A percentile compares a stretch with the other conserved stretches of the same genome.
These are phyloP conservation scores for Fonsecaea erecta DNA, from an alignment of 2,329 filamentous ascomycete species.

Conservation along the genomic window DNA sequence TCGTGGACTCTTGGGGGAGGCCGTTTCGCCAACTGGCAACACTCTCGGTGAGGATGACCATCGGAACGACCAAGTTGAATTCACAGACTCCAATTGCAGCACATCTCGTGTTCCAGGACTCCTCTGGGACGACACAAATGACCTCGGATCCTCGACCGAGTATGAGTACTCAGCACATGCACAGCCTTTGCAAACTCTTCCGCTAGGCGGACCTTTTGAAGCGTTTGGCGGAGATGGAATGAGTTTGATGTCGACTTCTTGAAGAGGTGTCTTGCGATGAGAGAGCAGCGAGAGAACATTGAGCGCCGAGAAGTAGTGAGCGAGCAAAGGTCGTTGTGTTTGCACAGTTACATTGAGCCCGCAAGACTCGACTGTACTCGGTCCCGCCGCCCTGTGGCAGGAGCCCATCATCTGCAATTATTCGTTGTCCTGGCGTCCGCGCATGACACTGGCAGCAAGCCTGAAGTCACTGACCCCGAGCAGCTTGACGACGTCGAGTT, in stretches of 20 bases:
- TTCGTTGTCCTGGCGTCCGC: constrained; percentile 87
- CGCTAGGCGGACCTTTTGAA: neutral
- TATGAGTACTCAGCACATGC: neutral
- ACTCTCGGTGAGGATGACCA: neutral
- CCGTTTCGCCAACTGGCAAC: neutral
- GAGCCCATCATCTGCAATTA: constrained; percentile 96
- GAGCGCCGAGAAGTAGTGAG: too few relatives aligned
- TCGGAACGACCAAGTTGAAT: neutral
- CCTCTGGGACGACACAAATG: neutral
- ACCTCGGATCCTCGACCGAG: neutral
- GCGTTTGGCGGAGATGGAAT: neutral
- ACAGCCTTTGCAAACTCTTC: neutral
- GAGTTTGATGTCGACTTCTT: neutral
- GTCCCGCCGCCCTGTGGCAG: constrained; percentile 87
- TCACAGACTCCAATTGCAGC: neutral
- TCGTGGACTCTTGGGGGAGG: neutral
- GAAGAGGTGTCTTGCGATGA: too few relatives aligned
- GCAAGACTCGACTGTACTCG: constrained; percentile 88
- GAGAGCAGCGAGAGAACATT: too few relatives aligned
- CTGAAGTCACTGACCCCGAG: constrained; percentile 76
- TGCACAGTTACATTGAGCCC: too few relatives aligned
- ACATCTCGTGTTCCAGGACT: neutral
- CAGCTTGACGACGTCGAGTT: constrained; percentile 84
- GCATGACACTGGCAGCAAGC: constrained; percentile 80
- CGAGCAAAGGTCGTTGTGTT: too few relatives aligned